These are phyloP conservation scores for Penicillium fuscoglaucum DNA, from an alignment of 2,329 filamentous ascomycete species.

Conservation along the genomic window DNA sequence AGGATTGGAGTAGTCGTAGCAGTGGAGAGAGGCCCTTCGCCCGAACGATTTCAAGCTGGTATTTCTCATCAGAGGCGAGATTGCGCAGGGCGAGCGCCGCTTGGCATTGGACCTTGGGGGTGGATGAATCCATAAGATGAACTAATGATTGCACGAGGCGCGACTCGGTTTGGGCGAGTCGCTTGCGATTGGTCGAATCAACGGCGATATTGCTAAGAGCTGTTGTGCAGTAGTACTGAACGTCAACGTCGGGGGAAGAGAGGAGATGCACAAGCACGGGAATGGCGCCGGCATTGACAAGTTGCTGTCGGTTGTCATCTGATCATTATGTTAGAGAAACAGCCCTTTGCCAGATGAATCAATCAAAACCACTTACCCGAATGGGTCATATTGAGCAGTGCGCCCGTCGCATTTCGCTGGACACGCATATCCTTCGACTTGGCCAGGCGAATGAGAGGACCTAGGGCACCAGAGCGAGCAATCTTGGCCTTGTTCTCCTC, in stretches of 20 bases:
- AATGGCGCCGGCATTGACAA: conserved; percentile 96
- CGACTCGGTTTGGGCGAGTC: conserved; percentile 84
- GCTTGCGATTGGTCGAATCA: conserved; percentile 84
- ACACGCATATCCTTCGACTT: conserved; percentile 99
- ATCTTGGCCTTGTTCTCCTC: conserved; percentile 99
- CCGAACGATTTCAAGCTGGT: conserved; percentile 95
- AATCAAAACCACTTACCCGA: conserved; percentile 66
- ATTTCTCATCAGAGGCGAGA: conserved; percentile 95
- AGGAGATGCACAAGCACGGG: conserved; percentile 94
- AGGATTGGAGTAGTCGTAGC: conserved; percentile 86
- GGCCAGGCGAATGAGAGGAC: conserved; percentile 83
- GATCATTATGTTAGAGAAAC: conserved; percentile 26
- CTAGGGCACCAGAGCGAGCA: conserved; percentile 87
- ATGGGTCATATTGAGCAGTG: conserved; percentile 98
- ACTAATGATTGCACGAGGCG: conserved; percentile 92
- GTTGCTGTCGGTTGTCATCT: conserved; percentile 97
- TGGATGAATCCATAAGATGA: conserved; percentile 94
- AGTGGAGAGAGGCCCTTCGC: conserved; percentile 82
- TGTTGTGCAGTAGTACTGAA: conserved; percentile 99
- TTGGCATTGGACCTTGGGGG: conserved; percentile 96
- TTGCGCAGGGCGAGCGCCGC: conserved; percentile 92
- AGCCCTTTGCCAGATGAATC: not conserved
- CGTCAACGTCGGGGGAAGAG: conserved; percentile 89
- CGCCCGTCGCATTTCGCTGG: conserved; percentile 94
- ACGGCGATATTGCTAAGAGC: conserved; percentile 98